Percentiles rank a stretch among this genome's conserved stretches.
Conservation (phyloP, 1,284 basidiomycete genomes). For the Sanghuangporus sanghuang region DNA sequence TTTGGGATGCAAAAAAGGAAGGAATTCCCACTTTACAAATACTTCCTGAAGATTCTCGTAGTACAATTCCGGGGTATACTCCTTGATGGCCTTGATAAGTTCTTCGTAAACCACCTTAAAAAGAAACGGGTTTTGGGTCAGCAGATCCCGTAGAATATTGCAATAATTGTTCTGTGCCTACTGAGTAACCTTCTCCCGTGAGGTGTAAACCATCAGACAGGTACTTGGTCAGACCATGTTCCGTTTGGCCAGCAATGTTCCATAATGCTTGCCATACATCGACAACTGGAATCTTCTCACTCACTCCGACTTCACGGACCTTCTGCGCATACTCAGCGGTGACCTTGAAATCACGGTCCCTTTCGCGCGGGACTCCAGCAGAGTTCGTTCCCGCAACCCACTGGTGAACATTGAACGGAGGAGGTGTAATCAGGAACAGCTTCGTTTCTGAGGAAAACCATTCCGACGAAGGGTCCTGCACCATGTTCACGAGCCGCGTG, state of each 20-base stretch:
- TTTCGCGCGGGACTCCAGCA: conserved; percentile 36
- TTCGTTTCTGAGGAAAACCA: conserved; percentile 72
- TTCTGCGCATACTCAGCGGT: conserved; percentile 69
- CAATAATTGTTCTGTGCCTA: conserved; percentile 11
- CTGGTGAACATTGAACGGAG: conserved; percentile 69
- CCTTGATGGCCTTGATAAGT: conserved; percentile 51
- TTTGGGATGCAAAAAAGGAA: conserved; percentile 3
- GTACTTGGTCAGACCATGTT: conserved; percentile 44
- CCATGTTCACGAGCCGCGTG: conserved; percentile 51
- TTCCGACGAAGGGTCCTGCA: conserved; percentile 55
- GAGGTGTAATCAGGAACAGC: conserved; percentile 78
- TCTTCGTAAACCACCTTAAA: conserved; percentile 60
- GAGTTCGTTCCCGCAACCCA: conserved; percentile 40
- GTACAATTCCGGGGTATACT: conserved; percentile 65
- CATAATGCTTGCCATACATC: conserved; percentile 70
- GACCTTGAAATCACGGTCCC: conserved; percentile 56
- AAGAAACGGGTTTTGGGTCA: neutral
- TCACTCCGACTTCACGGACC: conserved; percentile 53
- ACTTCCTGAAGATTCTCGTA: conserved; percentile 48
- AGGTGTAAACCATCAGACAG: conserved; percentile 76
- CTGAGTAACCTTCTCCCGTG: conserved; percentile 62
- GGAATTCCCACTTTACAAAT: conserved; percentile 44
- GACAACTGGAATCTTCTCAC: conserved; percentile 52
- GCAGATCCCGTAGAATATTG: neutral
- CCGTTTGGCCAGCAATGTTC: conserved; percentile 56